phyloP scores from a whole-genome alignment of 345 rosid species.

The Leavenworthia alabamica region DNA sequence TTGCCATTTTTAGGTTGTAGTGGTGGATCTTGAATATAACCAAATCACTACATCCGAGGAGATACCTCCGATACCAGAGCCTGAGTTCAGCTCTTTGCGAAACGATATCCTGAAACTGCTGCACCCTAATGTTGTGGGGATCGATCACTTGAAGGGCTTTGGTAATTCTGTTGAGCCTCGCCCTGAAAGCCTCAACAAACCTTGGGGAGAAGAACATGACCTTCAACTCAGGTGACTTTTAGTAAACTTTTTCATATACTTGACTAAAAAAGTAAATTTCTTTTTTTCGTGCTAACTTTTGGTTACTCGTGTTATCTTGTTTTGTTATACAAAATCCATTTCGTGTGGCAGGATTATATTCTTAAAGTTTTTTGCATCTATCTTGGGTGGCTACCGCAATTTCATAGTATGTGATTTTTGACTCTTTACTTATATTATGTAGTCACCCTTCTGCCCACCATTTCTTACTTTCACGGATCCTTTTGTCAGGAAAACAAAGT shows the following conservation, averaged over 20 bases:
- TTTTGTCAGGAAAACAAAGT: slow-evolving; percentile 68
- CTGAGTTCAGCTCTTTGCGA: slow-evolving; percentile 75
- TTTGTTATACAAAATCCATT: slow-evolving; percentile 15
- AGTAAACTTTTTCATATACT: slow-evolving; percentile 20
- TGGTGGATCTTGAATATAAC: slow-evolving; percentile 92
- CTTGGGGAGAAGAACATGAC: slow-evolving; percentile 95
- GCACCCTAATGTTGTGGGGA: slow-evolving; percentile 80
- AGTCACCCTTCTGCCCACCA: neutral
- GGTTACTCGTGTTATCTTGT: slow-evolving; percentile 9
- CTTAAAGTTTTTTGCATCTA: slow-evolving; percentile 85
- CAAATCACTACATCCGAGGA: slow-evolving; percentile 81
- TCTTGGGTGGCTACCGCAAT: slow-evolving; percentile 97
- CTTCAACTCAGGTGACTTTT: slow-evolving; percentile 79
- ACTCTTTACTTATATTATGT: slow-evolving; percentile 15
- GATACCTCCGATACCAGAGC: slow-evolving; percentile 93
- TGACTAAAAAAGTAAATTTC: neutral
- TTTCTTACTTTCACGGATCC: slow-evolving; percentile 9
- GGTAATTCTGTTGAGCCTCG: slow-evolving; percentile 47
- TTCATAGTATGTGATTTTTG: slow-evolving; percentile 58
- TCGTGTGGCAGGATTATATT: slow-evolving; percentile 78
- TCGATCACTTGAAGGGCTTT: slow-evolving; percentile 70
- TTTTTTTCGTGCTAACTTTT: neutral
- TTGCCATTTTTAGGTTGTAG: slow-evolving; percentile 66
- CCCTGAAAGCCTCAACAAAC: slow-evolving; percentile 55
- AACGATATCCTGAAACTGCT: slow-evolving; percentile 67